Conservation (phyloP, 2,329 filamentous ascomycete species). For the Macroventuria anomochaeta region DNA sequence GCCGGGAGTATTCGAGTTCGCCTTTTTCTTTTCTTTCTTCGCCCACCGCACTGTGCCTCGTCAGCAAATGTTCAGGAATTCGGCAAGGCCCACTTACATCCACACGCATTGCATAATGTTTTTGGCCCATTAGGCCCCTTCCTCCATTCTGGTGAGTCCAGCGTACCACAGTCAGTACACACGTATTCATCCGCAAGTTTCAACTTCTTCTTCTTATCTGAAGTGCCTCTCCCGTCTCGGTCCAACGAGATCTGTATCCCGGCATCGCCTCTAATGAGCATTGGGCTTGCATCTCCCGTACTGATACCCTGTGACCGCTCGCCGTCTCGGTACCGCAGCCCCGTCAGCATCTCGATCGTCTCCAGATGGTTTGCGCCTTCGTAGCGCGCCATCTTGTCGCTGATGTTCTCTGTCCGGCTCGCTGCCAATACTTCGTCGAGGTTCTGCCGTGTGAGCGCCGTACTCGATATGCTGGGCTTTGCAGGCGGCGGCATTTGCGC, state of each 20-base stretch:
- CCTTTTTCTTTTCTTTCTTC: conserved; percentile 78
- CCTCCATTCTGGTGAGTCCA: conserved; percentile 94
- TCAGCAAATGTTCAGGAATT: background rate
- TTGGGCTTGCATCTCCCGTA: conserved; percentile 81
- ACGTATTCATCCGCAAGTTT: conserved; percentile 87
- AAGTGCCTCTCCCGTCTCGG: conserved; percentile 69
- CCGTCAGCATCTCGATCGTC: conserved; percentile 91
- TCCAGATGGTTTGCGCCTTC: conserved; percentile 77
- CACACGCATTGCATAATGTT: conserved; percentile 94
- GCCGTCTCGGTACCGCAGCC: conserved; percentile 83
- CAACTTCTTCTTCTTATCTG: conserved; percentile 85
- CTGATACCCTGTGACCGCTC: conserved; percentile 88
- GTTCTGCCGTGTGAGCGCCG: conserved; percentile 78
- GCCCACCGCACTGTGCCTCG: conserved; percentile 60
- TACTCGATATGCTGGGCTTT: conserved; percentile 66
- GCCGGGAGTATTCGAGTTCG: conserved; percentile 27
- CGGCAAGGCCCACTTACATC: conserved; percentile 62
- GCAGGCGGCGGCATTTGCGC: conserved; percentile 71
- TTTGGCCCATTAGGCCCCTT: conserved; percentile 93
- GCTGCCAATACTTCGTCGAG: conserved; percentile 74
- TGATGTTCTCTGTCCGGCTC: conserved; percentile 74
- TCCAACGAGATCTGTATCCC: conserved; percentile 85
- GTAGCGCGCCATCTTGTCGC: conserved; percentile 84
- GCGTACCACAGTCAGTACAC: conserved; percentile 92
- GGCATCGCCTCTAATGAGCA: conserved; percentile 82